phyloP scores from a whole-genome alignment of 1,139 yeast species.

The Geotrichum aggregatum region DNA sequence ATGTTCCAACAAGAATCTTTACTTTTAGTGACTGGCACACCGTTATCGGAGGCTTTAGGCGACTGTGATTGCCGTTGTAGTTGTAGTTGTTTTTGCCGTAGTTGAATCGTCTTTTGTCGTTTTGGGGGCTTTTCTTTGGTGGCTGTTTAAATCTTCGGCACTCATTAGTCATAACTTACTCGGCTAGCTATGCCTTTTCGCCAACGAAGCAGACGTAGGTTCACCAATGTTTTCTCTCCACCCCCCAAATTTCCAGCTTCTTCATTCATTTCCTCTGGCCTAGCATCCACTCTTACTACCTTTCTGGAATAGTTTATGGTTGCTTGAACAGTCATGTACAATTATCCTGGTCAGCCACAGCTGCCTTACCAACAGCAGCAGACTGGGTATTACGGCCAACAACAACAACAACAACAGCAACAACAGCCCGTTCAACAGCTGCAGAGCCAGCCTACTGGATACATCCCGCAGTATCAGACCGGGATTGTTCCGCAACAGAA shows the following conservation, averaged over 20 bases:
- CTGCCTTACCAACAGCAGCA: slow-evolving; percentile 26
- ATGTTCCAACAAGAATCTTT: slow-evolving; percentile 1
- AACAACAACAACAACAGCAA: slow-evolving; percentile 25
- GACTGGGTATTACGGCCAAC: slow-evolving; percentile 23
- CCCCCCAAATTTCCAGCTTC: slow-evolving; percentile 5
- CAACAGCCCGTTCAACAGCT: slow-evolving; percentile 22
- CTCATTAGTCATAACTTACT: neutral
- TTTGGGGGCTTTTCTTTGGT: neutral
- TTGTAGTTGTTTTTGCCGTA: neutral
- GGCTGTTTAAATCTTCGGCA: neutral
- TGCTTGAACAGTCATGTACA: slow-evolving; percentile 9
- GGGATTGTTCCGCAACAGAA: slow-evolving; percentile 20
- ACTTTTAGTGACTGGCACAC: neutral
- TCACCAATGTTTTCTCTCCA: neutral
- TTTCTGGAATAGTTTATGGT: neutral
- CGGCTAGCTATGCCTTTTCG: neutral
- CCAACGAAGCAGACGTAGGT: slow-evolving; percentile 5
- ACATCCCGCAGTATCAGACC: slow-evolving; percentile 17
- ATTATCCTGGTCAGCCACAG: slow-evolving; percentile 20
- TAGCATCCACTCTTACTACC: neutral
- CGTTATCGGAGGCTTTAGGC: no score
- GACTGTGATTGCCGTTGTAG: no score
- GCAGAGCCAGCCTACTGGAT: slow-evolving; percentile 22
- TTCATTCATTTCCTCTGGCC: neutral
- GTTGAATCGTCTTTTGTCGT: neutral